Conservation (phyloP, 2,329 filamentous ascomycete species). For the Pleurostoma richardsiae region DNA sequence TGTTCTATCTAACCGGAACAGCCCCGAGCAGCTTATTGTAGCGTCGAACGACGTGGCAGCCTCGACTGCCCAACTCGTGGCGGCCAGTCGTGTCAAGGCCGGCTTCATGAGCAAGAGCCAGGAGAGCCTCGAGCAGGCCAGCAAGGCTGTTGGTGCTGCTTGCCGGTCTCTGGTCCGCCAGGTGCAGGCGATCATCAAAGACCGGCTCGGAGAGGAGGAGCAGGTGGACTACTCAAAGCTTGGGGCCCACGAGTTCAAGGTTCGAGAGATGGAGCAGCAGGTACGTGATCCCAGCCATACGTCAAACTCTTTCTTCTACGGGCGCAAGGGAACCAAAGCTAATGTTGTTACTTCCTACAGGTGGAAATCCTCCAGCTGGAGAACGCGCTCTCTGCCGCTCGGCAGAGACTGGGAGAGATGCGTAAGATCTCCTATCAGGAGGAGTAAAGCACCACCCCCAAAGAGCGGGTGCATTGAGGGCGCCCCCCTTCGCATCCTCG, state of each 20-base stretch:
- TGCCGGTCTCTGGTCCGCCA: conserved; percentile 86
- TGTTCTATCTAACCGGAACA: conserved; percentile 86
- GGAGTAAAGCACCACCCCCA: conserved; percentile 48
- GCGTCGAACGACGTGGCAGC: conserved; percentile 96
- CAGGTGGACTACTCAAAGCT: conserved; percentile 83
- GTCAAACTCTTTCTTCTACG: neutral
- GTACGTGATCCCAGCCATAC: conserved; percentile 46
- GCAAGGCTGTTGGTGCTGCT: conserved; percentile 85
- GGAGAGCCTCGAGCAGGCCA: conserved; percentile 83
- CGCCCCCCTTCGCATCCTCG: too few relatives aligned
- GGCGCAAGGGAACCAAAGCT: conserved; percentile 6
- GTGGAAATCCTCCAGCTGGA: conserved; percentile 97
- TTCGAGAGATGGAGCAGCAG: conserved; percentile 99
- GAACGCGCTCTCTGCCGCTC: conserved; percentile 74
- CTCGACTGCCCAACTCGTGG: conserved; percentile 92
- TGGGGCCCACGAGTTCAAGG: conserved; percentile 95
- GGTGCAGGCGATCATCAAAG: conserved; percentile 90
- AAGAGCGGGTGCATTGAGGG: too few relatives aligned
- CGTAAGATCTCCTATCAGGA: conserved; percentile 93
- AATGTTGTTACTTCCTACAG: conserved; percentile 41
- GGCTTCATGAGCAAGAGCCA: conserved; percentile 98
- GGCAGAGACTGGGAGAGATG: conserved; percentile 90
- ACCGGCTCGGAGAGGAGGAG: conserved; percentile 77
- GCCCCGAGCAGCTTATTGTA: conserved; percentile 93
- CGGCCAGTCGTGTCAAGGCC: conserved; percentile 92